Evolutionary conservation across 2,329 filamentous ascomycete genomes (phyloP), one percentile per base, ranked within the genome.

Genomic region (Fusarium denticulatum): DNA sequence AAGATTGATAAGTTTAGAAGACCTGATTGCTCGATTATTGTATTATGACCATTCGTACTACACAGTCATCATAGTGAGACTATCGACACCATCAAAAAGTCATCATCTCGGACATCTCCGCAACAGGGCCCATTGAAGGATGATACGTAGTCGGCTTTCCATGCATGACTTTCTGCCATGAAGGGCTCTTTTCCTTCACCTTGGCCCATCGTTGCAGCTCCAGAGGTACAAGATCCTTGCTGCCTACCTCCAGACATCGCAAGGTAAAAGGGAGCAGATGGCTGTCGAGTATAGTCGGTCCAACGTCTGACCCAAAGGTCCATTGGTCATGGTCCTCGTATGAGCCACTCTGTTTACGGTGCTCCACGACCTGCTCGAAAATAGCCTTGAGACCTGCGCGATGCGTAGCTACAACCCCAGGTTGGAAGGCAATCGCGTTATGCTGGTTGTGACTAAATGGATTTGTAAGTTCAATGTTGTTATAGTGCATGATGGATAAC

Each of bases 91-190:
- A 14, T 52, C 49, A 63, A 26, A 69, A 58, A 28, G 47, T 60
- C 68, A 71, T 71, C 60, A 71, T 69, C 7, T 69, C 68, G 6
- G 40, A n/a, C 68, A 71, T 71, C 22, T 70, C 61, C 14, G 36
- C 61, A 52, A 70, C 47, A 28, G 69, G 66, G 1, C 69, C 69
- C 69, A 71, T 70, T 5, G 69, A 70, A 39, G 67, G 69, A 46
- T 71, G 40, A 37, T 67, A 67, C 10, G 26, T 55, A 5, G 69
- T 72, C 5, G 67, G 62, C 37, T 49, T 61, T 16, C 69, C 67
- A 24, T 49, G 67, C 69, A 67, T 72, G 20, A 72, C 67, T 20
- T 15, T 71, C 18, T 60, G 37, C 67, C 69, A 72, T 8, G 52
- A 43, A 4, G 58, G 43, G 28, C 67, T 63, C 20, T 63, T 67